phyloP scores from a whole-genome alignment of 2,329 filamentous ascomycete genomes.

The Septoria linicola region DNA sequence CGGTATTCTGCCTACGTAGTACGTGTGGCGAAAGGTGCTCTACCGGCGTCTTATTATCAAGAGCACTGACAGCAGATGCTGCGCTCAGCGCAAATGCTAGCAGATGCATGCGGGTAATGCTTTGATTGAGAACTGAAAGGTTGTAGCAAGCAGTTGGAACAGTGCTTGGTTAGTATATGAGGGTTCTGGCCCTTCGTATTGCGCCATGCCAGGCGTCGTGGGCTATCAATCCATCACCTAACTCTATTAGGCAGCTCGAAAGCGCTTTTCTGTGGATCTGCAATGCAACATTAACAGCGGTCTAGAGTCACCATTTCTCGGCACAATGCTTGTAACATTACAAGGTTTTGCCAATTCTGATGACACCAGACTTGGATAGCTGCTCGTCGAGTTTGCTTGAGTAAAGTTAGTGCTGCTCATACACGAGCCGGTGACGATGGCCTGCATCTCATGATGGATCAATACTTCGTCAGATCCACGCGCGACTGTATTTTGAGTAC shows the following conservation, averaged over 20 bases:
- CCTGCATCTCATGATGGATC: too few species aligned
- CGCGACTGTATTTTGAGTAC: too few species aligned
- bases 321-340: not conserved
- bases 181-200: too few species aligned
- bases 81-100: not conserved
- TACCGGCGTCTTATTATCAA: not conserved
- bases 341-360: not conserved
- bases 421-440: too few species aligned
- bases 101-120: not conserved
- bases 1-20: not conserved
- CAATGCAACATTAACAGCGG: not conserved
- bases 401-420: too few species aligned
- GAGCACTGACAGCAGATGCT: not conserved
- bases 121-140: too few species aligned
- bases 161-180: too few species aligned
- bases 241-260: not conserved
- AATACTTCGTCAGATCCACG: too few species aligned
- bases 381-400: too few species aligned
- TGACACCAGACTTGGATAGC: too few species aligned
- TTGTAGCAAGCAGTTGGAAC: too few species aligned
- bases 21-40: not conserved
- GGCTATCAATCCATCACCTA: not conserved
- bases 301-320: not conserved
- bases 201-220: not conserved
- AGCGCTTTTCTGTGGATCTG: not conserved